These are phyloP conservation scores for Plasmodium coatneyi DNA, from an alignment of 169 alveolate genomes.

Conservation along the genomic window DNA sequence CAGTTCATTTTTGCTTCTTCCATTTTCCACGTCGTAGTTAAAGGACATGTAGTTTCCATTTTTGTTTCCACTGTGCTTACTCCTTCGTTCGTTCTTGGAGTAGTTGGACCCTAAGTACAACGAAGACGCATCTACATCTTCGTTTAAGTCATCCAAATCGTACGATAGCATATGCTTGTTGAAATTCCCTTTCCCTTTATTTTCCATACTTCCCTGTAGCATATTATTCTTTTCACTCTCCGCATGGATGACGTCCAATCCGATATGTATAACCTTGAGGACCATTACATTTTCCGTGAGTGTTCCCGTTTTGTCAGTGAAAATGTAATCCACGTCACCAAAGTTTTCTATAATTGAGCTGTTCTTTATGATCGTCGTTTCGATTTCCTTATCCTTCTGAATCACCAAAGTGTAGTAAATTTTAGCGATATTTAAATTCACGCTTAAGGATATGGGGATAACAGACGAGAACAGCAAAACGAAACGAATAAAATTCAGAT, in stretches of 20 bases:
- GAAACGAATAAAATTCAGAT: constrained; percentile 88
- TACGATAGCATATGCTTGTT: constrained; percentile 38
- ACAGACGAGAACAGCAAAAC: constrained; percentile 95
- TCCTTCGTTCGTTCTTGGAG: constrained; percentile 34
- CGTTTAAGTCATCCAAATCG: constrained; percentile 41
- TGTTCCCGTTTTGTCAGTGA: constrained; percentile 99
- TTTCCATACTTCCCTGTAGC: constrained; percentile 27
- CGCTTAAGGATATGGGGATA: constrained; percentile 97
- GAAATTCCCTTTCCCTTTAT: constrained; percentile 24
- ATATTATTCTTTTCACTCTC: constrained; percentile 60
- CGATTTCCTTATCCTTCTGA: constrained; percentile 91
- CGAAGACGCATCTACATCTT: constrained; percentile 36
- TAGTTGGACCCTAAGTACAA: constrained; percentile 20
- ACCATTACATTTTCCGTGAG: constrained; percentile 98
- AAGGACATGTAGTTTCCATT: neutral
- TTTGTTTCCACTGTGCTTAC: neutral
- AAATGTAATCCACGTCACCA: constrained; percentile 95
- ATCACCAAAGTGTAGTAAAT: constrained; percentile 90
- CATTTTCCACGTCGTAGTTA: constrained; percentile 9
- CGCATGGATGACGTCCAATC: constrained; percentile 82
- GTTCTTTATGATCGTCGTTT: constrained; percentile 94
- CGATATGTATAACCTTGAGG: constrained; percentile 83
- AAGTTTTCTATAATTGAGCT: constrained; percentile 94
- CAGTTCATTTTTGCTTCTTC: neutral
- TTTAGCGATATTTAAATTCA: constrained; percentile 97